These are phyloP conservation scores for Gastrodia elata DNA, from an alignment of 106 monocot genomes.

Conservation along the genomic window DNA sequence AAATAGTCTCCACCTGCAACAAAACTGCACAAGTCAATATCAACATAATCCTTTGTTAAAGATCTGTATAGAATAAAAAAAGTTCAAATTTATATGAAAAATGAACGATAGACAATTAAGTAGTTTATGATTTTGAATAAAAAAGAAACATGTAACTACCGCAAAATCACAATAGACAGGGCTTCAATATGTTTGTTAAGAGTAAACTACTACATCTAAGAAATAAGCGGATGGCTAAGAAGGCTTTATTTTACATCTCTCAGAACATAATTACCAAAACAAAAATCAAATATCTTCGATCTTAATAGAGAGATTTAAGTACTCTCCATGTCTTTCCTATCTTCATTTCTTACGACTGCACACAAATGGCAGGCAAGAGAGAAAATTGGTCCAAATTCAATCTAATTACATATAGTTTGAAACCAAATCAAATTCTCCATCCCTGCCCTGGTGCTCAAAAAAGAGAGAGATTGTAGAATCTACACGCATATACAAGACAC, in stretches of 20 bases:
- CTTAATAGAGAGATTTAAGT: neutral
- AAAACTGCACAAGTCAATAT: neutral
- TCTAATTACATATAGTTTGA: neutral
- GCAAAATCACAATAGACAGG: too few species aligned
- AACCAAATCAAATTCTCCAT: neutral
- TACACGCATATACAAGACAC: neutral
- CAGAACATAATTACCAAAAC: neutral
- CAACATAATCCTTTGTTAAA: neutral
- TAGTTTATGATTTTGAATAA: neutral
- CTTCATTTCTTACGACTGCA: neutral
- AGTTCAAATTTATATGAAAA: neutral
- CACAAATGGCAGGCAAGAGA: neutral
- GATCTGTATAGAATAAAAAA: neutral
- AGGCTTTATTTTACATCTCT: neutral
- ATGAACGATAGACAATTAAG: neutral
- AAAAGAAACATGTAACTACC: too few species aligned
- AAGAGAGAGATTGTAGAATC: neutral
- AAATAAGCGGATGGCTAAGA: neutral
- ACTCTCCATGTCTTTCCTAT: neutral
- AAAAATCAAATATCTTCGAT: neutral
- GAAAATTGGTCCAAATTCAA: neutral
- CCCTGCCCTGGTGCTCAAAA: neutral
- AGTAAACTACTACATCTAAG: neutral
- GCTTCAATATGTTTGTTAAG: too few species aligned
- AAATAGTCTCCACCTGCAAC: neutral